phyloP scores from a whole-genome alignment of 176 grass and related monocot species.

The Triticum urartu region DNA sequence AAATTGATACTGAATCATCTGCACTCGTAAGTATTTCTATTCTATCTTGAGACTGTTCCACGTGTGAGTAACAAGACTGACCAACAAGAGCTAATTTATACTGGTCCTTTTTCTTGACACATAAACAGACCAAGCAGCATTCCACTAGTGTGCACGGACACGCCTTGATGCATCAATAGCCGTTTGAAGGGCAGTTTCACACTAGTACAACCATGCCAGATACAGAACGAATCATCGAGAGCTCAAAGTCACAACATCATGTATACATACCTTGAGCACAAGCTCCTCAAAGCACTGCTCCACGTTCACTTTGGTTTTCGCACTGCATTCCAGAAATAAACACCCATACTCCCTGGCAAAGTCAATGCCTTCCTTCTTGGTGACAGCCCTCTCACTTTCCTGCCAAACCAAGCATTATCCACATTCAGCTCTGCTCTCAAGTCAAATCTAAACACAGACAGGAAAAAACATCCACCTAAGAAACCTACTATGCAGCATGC shows the following conservation, averaged over 20 bases:
- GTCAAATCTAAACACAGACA: too few relatives aligned
- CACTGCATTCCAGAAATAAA: conserved; percentile 94
- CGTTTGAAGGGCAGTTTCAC: background rate
- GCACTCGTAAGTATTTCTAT: background rate
- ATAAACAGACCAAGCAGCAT: background rate
- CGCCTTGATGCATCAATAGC: background rate
- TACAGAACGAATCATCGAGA: background rate
- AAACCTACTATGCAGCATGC: too few relatives aligned
- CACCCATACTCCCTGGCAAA: conserved; percentile 94
- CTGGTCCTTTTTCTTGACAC: background rate
- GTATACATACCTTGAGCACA: conserved; percentile 64
- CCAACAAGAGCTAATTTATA: background rate
- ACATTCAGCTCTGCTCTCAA: background rate
- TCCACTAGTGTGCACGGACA: background rate
- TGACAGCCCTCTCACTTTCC: conserved; percentile 95
- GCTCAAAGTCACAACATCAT: background rate
- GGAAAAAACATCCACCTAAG: too few relatives aligned
- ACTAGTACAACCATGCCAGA: background rate
- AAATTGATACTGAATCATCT: background rate
- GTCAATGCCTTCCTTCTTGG: conserved; percentile 92
- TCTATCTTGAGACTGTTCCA: background rate
- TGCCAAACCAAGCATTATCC: conserved; percentile 21
- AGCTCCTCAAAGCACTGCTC: conserved; percentile 97
- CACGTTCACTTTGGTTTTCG: conserved; percentile 88
- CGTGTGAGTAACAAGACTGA: background rate